Evolutionary conservation across 2,329 filamentous ascomycete species (phyloP), one percentile per base, ranked within the genome.

Genomic region (Zymoseptoria ardabiliae): DNA sequence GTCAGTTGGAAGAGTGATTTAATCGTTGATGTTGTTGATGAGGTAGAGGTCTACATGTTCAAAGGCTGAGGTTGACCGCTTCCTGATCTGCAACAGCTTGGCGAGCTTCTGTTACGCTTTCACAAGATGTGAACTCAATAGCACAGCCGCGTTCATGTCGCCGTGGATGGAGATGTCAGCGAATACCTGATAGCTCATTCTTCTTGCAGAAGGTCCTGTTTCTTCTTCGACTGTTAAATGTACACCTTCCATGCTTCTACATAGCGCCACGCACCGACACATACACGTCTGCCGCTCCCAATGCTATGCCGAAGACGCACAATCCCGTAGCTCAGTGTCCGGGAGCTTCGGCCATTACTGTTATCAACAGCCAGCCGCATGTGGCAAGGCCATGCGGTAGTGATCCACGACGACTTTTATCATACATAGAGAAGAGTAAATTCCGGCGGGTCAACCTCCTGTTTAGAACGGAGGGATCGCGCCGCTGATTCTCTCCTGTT

Each of bases 401-500:
- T 41, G 25, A 53, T 52, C 54, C 30, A 13, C 54, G 50, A 25
- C 54, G 54, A 54, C 48, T 60, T 62, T 62, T 66, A 66, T 60
- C 65, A 58, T 66, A 66, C 64, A 66, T 58, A 59, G 63, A 65
- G 63, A 62, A 65, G 64, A 65, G 59, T 61, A 50, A 17, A 52
- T 21, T 45, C 28, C 50, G 45, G 13, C 25, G 22, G 53, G 23
- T 56, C 54, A 21, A 53, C 22, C 45, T n/a, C 35, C 53, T 25
- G 48, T 53, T 65, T 71, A 72, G 63, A 72, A 72, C 2, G 71
- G 71, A 50, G 70, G 70, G 50, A 65, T 67, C 19, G 80, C 80
- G 62, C 80, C 79, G 61, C 76, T 74, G 61, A 78, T 69, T 66
- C 77, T 74, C 65, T 74, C 74, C 75, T 91, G 88, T 77, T 91